Percentiles rank a stretch among this genome's conserved stretches.
Evolutionary conservation across 202 grass and related monocot genomes (phyloP).

Genomic region (Eragrostis tef): DNA sequence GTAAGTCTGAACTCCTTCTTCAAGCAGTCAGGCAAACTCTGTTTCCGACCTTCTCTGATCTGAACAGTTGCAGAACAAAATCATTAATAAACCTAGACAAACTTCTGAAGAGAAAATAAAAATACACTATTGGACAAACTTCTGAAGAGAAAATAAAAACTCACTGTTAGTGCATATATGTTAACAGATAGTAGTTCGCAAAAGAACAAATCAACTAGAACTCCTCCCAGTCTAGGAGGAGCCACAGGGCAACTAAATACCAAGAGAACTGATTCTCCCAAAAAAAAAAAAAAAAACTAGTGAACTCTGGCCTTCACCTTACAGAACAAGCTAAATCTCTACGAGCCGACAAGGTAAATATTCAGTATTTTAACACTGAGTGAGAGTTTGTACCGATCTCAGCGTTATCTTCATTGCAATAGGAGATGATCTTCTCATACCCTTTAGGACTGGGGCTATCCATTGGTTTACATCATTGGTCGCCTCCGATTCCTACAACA

Average conservation of each 20-base stretch:
- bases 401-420: slow-evolving; percentile 84
- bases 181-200: neutral
- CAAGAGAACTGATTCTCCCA: too few species aligned
- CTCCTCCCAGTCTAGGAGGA: neutral
- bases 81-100: neutral
- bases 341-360: neutral
- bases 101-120: slow-evolving; percentile 5
- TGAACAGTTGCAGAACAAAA: slow-evolving; percentile 38
- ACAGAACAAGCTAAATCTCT: neutral
- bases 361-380: neutral
- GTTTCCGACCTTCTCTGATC: slow-evolving; percentile 77
- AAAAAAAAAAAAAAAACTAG: too few species aligned
- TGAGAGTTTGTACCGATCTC: slow-evolving; percentile 67
- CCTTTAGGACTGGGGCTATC: slow-evolving; percentile 74
- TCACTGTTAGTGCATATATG: neutral
- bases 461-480: slow-evolving; percentile 73
- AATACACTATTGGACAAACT: neutral
- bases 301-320: neutral
- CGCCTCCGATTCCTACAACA: slow-evolving; percentile 72
- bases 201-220: neutral
- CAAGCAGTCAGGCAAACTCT: slow-evolving; percentile 80
- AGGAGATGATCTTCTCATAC: slow-evolving; percentile 77
- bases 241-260: neutral
- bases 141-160: neutral
- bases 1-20: slow-evolving; percentile 96